phyloP scores from a whole-genome alignment of 306 rosid genomes.

The Acacia melanoxylon region DNA sequence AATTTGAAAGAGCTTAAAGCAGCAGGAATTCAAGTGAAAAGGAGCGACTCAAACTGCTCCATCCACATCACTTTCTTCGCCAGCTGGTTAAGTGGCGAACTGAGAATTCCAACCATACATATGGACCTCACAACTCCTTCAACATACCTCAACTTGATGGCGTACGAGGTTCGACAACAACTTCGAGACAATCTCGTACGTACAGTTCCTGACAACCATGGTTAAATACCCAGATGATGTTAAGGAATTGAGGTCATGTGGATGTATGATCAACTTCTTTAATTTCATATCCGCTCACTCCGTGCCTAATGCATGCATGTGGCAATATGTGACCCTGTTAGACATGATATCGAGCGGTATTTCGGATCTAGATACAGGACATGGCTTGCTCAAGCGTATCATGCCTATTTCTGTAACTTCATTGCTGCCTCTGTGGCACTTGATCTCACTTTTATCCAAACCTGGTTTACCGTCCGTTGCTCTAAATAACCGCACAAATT shows the following conservation, averaged over 20 bases:
- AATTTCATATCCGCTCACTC: not conserved
- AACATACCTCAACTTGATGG: not conserved
- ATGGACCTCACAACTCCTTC: not conserved
- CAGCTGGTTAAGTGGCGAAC: not conserved
- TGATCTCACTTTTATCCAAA: not conserved
- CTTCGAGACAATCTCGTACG: conserved; percentile 27
- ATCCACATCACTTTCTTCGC: not conserved
- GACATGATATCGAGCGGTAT: not conserved
- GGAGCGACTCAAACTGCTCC: not conserved
- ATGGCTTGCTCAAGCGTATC: not conserved
- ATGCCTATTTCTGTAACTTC: not conserved
- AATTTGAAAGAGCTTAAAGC: not conserved
- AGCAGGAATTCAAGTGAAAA: not conserved
- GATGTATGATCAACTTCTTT: too few species aligned
- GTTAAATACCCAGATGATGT: not conserved
- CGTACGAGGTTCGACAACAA: conserved; percentile 34
- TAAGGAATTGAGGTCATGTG: not conserved
- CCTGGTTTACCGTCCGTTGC: not conserved
- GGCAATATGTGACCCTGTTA: not conserved
- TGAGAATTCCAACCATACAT: not conserved
- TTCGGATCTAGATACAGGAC: not conserved
- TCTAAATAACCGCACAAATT: not conserved
- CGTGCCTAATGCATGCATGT: not conserved
- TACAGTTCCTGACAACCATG: conserved; percentile 32
- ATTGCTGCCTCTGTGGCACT: not conserved